Conservation (phyloP, 441 rosid genomes). For the Biscutella auriculata region DNA sequence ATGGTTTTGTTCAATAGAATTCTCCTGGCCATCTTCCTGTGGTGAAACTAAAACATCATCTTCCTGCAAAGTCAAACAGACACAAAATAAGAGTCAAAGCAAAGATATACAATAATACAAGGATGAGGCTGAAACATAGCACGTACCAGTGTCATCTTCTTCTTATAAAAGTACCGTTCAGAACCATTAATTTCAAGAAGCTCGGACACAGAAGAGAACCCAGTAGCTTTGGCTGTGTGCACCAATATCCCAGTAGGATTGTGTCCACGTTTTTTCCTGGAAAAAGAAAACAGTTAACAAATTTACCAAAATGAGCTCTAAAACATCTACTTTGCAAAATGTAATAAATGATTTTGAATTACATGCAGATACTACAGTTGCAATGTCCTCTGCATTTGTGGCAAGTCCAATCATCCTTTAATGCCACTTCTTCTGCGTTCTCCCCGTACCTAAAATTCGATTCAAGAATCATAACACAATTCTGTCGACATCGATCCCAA, state of each 20-base stretch:
- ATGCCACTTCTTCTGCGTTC: slow-evolving; percentile 37
- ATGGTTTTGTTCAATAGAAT: background rate
- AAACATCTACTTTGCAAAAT: background rate
- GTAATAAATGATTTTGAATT: background rate
- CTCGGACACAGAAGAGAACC: slow-evolving; percentile 62
- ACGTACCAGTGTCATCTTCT: slow-evolving; percentile 3
- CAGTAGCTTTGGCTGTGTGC: slow-evolving; percentile 41
- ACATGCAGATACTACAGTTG: slow-evolving; percentile 81
- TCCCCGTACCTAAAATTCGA: slow-evolving; percentile 54
- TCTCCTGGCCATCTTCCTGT: background rate
- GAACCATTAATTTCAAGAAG: slow-evolving; percentile 36
- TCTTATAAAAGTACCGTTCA: slow-evolving; percentile 22
- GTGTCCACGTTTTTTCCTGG: slow-evolving; percentile 62
- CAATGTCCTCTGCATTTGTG: slow-evolving; percentile 73
- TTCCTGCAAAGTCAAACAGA: background rate
- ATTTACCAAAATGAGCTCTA: background rate
- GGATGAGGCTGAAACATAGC: background rate
- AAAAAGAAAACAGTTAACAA: background rate
- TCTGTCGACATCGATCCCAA: no score
- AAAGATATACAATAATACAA: background rate
- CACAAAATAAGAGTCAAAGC: background rate
- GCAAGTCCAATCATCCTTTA: slow-evolving; percentile 50
- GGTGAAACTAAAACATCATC: background rate
- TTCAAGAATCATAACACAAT: background rate
- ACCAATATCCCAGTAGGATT: slow-evolving; percentile 59